Conservation (phyloP, 1,284 basidiomycete species). For the Sphagnurus paluster region DNA sequence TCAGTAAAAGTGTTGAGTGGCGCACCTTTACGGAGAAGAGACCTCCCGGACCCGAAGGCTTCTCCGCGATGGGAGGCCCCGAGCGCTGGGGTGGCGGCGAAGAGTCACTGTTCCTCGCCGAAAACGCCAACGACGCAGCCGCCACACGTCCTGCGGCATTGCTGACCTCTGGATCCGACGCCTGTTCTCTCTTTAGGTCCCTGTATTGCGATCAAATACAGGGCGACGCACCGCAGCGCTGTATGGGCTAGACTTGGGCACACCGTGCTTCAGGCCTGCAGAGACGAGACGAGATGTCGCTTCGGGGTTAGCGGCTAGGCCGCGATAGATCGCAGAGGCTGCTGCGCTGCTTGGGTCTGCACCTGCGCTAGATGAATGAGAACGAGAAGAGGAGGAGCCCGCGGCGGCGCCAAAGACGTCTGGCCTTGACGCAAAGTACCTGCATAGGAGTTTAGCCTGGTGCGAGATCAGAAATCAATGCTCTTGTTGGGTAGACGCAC, state of each 20-base stretch:
- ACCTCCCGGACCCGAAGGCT: conserved; percentile 25
- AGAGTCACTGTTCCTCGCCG: conserved; percentile 19
- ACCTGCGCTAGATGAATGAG: conserved; percentile 1
- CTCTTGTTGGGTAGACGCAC: conserved; percentile 37
- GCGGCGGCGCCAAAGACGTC: conserved; percentile 47
- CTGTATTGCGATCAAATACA: neutral
- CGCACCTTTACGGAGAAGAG: conserved; percentile 18
- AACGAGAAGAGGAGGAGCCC: no score
- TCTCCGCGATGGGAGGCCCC: conserved; percentile 39
- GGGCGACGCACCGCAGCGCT: conserved; percentile 28
- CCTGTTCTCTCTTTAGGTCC: conserved; percentile 24
- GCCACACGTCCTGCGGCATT: conserved; percentile 49
- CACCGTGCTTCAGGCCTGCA: conserved; percentile 40
- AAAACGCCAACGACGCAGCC: conserved; percentile 47
- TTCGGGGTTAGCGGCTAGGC: conserved; percentile 46
- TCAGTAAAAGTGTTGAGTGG: neutral
- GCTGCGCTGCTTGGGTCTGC: conserved; percentile 22
- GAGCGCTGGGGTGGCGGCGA: conserved; percentile 19
- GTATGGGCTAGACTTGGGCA: conserved; percentile 31
- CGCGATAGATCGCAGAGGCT: conserved; percentile 47
- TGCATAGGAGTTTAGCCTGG: conserved; percentile 24
- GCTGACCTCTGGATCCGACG: conserved; percentile 35
- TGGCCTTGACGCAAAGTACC: conserved; percentile 77
- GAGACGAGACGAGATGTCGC: conserved; percentile 42
- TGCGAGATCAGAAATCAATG: neutral